Percentiles rank a stretch among this genome's conserved stretches.
These are phyloP conservation scores for Colletotrichum sp. DNA, from an alignment of 2,329 filamentous ascomycete genomes.

Conservation along the genomic window DNA sequence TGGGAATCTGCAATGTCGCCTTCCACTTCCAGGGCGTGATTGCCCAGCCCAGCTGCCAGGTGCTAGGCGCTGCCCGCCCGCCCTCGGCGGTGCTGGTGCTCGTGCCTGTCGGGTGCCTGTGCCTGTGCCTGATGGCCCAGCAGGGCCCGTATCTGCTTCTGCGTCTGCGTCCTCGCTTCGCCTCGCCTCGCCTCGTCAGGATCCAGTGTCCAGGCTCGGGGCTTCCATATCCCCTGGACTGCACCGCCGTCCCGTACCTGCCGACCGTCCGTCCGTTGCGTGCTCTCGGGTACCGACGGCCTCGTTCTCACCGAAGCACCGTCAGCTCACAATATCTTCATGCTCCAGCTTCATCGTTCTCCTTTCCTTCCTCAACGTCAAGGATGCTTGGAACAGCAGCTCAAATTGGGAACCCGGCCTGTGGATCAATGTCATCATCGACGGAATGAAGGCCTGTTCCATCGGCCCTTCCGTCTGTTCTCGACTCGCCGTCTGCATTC, in stretches of 20 bases:
- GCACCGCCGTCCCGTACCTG: background rate
- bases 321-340: background rate
- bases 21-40: constrained; percentile 1
- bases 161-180: background rate
- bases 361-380: background rate
- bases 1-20: background rate
- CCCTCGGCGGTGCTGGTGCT: background rate
- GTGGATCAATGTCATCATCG: background rate
- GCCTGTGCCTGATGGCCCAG: background rate
- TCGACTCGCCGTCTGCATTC: background rate
- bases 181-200: background rate
- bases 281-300: background rate
- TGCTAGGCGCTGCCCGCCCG: background rate
- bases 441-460: background rate
- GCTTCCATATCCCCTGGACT: background rate
- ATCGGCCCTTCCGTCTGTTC: background rate
- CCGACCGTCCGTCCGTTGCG: background rate
- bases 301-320: background rate
- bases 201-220: background rate
- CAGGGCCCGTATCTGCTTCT: background rate
- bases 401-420: background rate
- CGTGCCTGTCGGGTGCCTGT: background rate
- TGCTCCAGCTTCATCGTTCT: background rate
- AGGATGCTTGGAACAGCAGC: background rate
- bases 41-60: background rate